phyloP scores from a whole-genome alignment of 257 asterid genomes.

The Schizonepeta tenuifolia region DNA sequence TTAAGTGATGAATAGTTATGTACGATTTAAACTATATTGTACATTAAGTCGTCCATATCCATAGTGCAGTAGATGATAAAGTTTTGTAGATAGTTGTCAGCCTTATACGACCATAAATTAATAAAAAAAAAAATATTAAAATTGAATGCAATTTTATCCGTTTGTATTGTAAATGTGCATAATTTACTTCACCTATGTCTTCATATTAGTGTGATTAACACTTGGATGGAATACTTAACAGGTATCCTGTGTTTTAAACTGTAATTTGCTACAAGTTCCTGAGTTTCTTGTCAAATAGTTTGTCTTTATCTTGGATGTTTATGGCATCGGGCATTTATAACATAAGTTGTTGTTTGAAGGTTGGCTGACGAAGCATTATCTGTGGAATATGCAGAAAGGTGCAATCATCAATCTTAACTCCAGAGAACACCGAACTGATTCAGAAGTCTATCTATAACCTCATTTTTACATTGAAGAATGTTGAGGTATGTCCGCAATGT shows the following conservation, averaged over 20 bases:
- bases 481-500: conserved; percentile 60
- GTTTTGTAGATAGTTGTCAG: not conserved
- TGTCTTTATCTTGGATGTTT: conserved; percentile 20
- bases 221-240: not conserved
- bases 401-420: conserved; percentile 79
- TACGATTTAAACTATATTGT: not conserved
- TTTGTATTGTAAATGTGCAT: not conserved
- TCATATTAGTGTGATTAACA: not conserved
- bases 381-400: conserved; percentile 64
- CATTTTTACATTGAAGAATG: conserved; percentile 86
- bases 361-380: conserved; percentile 22
- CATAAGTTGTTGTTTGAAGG: conserved; percentile 30
- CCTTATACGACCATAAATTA: not conserved
- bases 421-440: conserved; percentile 85
- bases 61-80: not conserved
- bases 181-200: not conserved
- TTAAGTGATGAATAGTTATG: not conserved
- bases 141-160: not conserved
- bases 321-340: conserved; percentile 19
- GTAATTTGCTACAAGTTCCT: not conserved
- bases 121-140: not conserved
- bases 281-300: conserved; percentile 7
- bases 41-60: not conserved
- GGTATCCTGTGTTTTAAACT: not conserved
- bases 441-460: conserved; percentile 82